These are phyloP conservation scores for Pseudogymnoascus pannorum DNA, from an alignment of 2,329 filamentous ascomycete species.

Conservation along the genomic window DNA sequence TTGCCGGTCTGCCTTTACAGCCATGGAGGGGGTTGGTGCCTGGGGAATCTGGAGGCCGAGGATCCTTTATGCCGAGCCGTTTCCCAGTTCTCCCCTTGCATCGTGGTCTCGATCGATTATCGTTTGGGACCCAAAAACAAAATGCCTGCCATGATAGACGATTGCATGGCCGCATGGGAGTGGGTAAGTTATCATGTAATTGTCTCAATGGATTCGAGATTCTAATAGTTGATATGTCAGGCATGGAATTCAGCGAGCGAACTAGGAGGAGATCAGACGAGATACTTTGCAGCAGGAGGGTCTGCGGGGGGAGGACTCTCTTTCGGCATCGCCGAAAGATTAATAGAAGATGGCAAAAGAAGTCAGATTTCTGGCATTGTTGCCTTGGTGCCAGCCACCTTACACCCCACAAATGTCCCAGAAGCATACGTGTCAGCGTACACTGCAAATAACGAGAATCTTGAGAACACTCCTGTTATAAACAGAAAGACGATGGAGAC, in stretches of 20 bases:
- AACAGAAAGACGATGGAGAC: conserved; percentile 17
- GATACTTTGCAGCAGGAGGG: conserved; percentile 19
- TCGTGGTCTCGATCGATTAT: conserved; percentile 32
- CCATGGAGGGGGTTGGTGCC: conserved; percentile 32
- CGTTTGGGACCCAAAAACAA: conserved; percentile 20
- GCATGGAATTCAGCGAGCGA: conserved; percentile 15
- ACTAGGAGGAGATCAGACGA: conserved; percentile 11
- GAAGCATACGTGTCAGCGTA: conserved; percentile 16
- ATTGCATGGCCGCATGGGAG: conserved; percentile 19
- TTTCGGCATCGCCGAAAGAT: conserved; percentile 17
- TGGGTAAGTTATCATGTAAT: conserved; percentile 16
- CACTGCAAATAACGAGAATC: conserved; percentile 19
- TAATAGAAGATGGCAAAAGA: conserved; percentile 17
- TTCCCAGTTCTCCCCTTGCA: conserved; percentile 24
- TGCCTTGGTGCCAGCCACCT: conserved; percentile 19
- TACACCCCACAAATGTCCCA: conserved; percentile 19
- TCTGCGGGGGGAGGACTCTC: conserved; percentile 24
- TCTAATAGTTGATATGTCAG: conserved; percentile 11
- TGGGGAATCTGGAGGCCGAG: conserved; percentile 31
- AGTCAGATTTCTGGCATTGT: conserved; percentile 19
- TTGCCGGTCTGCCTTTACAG: conserved; percentile 31
- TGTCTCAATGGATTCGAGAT: not conserved
- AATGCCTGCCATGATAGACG: conserved; percentile 26
- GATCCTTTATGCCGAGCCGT: conserved; percentile 30
- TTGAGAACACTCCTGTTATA: conserved; percentile 17